Evolutionary conservation across 371 early-diverging fungal genomes (phyloP).

Genomic region (Syncephalastrum racemosum): DNA sequence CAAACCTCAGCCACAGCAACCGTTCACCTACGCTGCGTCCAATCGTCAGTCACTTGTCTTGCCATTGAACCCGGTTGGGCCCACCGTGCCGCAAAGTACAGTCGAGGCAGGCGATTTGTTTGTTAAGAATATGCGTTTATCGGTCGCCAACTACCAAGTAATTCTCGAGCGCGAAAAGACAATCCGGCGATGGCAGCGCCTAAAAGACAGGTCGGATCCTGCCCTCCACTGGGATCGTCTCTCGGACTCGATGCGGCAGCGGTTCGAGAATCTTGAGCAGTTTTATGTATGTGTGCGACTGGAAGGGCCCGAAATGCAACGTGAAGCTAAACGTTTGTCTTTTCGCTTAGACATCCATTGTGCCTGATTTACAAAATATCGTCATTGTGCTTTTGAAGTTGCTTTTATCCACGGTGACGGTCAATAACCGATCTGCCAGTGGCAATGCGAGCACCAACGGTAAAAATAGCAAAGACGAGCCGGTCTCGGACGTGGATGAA

Average conservation of each 20-base stretch:
- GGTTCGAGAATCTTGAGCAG: constrained; percentile 27
- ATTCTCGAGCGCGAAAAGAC: constrained; percentile 56
- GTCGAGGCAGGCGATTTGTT: constrained; percentile 62
- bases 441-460: constrained; percentile 5
- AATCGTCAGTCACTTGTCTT: constrained; percentile 34
- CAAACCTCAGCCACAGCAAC: constrained; percentile 14
- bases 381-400: constrained; percentile 50
- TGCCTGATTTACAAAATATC: constrained; percentile 49
- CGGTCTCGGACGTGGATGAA: constrained; percentile 35
- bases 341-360: constrained; percentile 31
- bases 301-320: no score
- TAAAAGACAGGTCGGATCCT: neutral
- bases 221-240: no score
- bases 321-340: neutral
- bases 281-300: constrained; percentile 14
- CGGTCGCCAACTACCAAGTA: constrained; percentile 59
- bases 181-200: constrained; percentile 42
- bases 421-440: neutral
- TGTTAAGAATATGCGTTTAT: constrained; percentile 60
- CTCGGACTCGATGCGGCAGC: constrained; percentile 3
- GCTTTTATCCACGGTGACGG: constrained; percentile 38
- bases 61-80: constrained; percentile 40
- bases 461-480: constrained; percentile 11
- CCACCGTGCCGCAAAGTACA: constrained; percentile 54
- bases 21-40: constrained; percentile 1